Evolutionary conservation across 805 yeast species (phyloP), one percentile per base, ranked within the genome.

Genomic region (Brettanomyces sp.): DNA sequence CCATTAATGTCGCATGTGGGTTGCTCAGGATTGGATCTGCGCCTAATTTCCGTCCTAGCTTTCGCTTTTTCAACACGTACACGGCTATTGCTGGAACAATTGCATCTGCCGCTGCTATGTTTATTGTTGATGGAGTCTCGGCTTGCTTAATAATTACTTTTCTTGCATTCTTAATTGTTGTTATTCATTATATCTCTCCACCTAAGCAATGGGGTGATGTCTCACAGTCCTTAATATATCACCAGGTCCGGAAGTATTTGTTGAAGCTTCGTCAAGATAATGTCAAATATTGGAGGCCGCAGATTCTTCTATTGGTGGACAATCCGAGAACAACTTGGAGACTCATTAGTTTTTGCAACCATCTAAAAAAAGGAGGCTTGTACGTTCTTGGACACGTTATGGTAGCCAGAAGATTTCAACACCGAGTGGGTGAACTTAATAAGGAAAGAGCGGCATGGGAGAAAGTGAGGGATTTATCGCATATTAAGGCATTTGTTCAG

Each of bases 161-260:
- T 45, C 70, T 89, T 55, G 61, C 79, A 36, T 67, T 81, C 14
- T 65, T 93, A 39, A 85, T 93, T 54, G 58, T 88, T 40, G 62
- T 85, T 45, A 93, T 93, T 52, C 98, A 93, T 61, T 88, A 89
- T 58, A 74, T 79, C 43, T 85, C 96, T 9, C 96, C 97, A 2
- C 97, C 99, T 5, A 89, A 88, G 59, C 85, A 90, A 33, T 93
- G 96, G 90, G 99, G 99, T 34, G 99, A 93, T 64, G 97, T 93
- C 23, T 90, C 98, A 3, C 99, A 93, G 64, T 79, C 90, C 38
- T 72, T 93, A 49, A 91, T 93, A 43, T 93, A 93, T 62, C 99
- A 93, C 60, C 99, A 93, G 64, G 98, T 93, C 9, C 71, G 99
- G 53, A 93, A 93, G 60, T 93, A 93, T 58, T 67, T 88, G 39